Conservation (phyloP, 805 yeast species). For the Nakazawaea molendinolei region DNA sequence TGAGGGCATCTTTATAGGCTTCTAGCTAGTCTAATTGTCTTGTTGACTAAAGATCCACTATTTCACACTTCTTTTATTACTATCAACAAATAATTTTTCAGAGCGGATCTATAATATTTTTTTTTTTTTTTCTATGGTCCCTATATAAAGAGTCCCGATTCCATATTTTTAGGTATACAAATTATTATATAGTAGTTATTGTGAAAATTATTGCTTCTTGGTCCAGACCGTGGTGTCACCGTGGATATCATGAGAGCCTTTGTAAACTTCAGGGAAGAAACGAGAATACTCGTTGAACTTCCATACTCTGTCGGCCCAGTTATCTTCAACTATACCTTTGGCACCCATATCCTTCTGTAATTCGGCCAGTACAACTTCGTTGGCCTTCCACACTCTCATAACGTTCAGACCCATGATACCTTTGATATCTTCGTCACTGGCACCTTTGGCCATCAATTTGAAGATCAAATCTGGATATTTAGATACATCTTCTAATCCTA, state of each 20-base stretch:
- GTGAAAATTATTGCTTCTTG: too few species aligned
- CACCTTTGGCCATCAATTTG: constrained; percentile 26
- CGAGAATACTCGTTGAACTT: constrained; percentile 27
- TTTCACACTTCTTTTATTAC: too few species aligned
- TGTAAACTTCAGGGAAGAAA: constrained; percentile 32
- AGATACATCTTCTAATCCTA: constrained; percentile 48
- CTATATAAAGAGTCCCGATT: too few species aligned
- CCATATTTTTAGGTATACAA: too few species aligned
- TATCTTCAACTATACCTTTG: constrained; percentile 26
- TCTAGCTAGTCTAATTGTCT: too few species aligned
- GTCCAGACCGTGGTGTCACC: constrained; percentile 5
- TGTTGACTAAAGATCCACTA: too few species aligned
- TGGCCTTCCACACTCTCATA: constrained; percentile 39
- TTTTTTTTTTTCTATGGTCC: not conserved
- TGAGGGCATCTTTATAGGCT: constrained; percentile 3
- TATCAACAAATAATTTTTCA: too few species aligned
- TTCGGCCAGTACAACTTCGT: constrained; percentile 25
- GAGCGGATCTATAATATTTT: too few species aligned
- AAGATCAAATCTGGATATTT: constrained; percentile 44
- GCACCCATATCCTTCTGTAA: constrained; percentile 16
- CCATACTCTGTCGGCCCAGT: constrained; percentile 39
- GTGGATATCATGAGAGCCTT: constrained; percentile 18
- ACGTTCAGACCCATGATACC: constrained; percentile 40
- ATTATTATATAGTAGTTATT: too few species aligned
- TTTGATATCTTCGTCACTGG: constrained; percentile 37